Conservation (phyloP, 257 asterid species). For the Nicotiana noctiflora region DNA sequence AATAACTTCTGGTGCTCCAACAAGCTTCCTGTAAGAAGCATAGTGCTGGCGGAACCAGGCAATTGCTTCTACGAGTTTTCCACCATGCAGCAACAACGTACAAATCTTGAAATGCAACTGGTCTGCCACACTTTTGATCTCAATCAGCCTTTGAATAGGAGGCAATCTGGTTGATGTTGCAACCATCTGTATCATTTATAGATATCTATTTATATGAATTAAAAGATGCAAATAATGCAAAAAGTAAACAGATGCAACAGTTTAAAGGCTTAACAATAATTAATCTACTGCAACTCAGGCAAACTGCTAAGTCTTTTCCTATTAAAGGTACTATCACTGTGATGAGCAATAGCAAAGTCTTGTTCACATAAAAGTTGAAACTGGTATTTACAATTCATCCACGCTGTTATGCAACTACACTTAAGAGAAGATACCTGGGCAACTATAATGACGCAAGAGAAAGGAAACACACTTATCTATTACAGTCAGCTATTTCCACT, state of each 20-base stretch:
- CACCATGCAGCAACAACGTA: slow-evolving; percentile 83
- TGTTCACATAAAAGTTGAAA: neutral
- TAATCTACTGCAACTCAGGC: neutral
- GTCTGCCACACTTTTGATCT: slow-evolving; percentile 84
- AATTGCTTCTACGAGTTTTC: slow-evolving; percentile 80
- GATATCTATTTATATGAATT: neutral
- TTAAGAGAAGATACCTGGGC: neutral
- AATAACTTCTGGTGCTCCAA: slow-evolving; percentile 63
- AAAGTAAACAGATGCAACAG: neutral
- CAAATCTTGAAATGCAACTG: slow-evolving; percentile 86
- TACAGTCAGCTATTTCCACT: neutral
- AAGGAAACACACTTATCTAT: neutral
- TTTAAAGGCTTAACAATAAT: neutral
- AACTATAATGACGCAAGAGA: neutral
- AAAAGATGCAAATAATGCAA: slow-evolving; percentile 4
- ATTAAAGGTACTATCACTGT: neutral
- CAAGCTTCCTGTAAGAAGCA: slow-evolving; percentile 59
- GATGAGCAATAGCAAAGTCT: neutral
- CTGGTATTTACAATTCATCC: neutral
- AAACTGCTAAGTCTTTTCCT: neutral
- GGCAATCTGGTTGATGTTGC: slow-evolving; percentile 90
- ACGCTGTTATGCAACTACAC: neutral
- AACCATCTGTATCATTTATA: slow-evolving; percentile 53
- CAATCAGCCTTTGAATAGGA: slow-evolving; percentile 76
- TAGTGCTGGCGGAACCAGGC: slow-evolving; percentile 75